Evolutionary conservation across 805 yeast species (phyloP).

Genomic region (Sugiyamaella valdiviana): DNA sequence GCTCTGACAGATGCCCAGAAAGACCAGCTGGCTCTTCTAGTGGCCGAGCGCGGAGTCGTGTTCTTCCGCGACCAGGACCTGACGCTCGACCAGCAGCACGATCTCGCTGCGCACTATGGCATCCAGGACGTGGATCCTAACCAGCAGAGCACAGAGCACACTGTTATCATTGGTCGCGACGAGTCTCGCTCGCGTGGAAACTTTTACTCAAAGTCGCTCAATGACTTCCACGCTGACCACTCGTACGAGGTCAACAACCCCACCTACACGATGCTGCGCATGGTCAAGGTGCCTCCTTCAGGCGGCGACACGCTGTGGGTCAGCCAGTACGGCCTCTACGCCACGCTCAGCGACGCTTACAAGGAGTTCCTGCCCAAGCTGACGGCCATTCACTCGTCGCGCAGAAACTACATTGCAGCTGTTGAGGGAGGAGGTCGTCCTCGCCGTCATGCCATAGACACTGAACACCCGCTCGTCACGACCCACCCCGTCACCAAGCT

Average conservation of each 20-base stretch:
- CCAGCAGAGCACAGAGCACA: slow-evolving; percentile 49
- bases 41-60: slow-evolving; percentile 46
- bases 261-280: slow-evolving; percentile 58
- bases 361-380: slow-evolving; percentile 45
- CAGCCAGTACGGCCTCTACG: slow-evolving; percentile 49
- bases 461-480: slow-evolving; percentile 51
- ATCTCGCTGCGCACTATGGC: slow-evolving; percentile 24
- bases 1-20: slow-evolving; percentile 46
- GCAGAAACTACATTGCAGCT: slow-evolving; percentile 17
- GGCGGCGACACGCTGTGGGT: slow-evolving; percentile 53
- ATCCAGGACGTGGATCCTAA: slow-evolving; percentile 24
- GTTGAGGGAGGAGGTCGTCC: slow-evolving; percentile 36
- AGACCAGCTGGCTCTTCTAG: slow-evolving; percentile 46
- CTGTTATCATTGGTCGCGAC: slow-evolving; percentile 46
- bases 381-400: slow-evolving; percentile 61
- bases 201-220: slow-evolving; percentile 23
- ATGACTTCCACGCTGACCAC: slow-evolving; percentile 66
- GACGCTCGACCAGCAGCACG: slow-evolving; percentile 25
- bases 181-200: slow-evolving; percentile 18
- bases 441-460: slow-evolving; percentile 42
- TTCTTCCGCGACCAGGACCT: slow-evolving; percentile 44
- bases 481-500: slow-evolving; percentile 61
- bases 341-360: slow-evolving; percentile 44
- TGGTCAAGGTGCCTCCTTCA: slow-evolving; percentile 50
- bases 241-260: slow-evolving; percentile 72